Evolutionary conservation across 768 basidiomycete species (phyloP), one percentile per base, ranked within the genome.

Genomic region (Hericium alpestre): DNA sequence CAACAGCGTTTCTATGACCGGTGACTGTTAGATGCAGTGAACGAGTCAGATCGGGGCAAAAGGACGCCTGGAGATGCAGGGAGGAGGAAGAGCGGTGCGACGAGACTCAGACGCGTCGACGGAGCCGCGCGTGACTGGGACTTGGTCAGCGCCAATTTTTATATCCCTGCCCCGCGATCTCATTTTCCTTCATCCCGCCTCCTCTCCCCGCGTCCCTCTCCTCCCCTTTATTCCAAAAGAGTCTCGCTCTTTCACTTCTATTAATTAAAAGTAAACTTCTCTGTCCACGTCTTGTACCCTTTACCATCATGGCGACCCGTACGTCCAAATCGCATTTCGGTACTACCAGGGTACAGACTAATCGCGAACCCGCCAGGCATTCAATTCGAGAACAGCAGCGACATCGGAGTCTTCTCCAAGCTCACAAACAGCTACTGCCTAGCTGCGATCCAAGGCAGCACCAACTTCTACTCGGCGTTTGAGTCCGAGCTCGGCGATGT

Each of bases 371-470:
- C 25, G 20, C 11, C 67, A 93, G 90, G 92, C 70, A 75, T 90
- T 62, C 90, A 93, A 76, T 94, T 93, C 69, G 91, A 94, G 76
- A 94, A 93, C 75, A 87, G 82, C 75, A 87, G 85, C 73, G 93
- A 98, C 67, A 82, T 99, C 65, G 95, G 95, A 65, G 95, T 99
- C 47, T 99, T 98, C 74, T 78, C 93, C 66, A 96, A 96, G 74
- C 80, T 98, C 67, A 97, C 95, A 67, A 98, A 99, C 79, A 90
- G 86, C 67, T 99, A 96, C 80, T 97, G 95, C 74, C 84, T 99
- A 51, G 83, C 82, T 65, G 92, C 93, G 61, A 82, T 97, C 68
- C 87, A 93, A 70, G 89, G 94, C 71, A 89, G 92, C 73, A 86
- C 93, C 62, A 98, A 98, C 74, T 99, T 99, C 67, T 95, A 94